Evolutionary conservation across 306 rosid species (phyloP), one percentile per base, ranked within the genome.

Genomic region (Ammopiptanthus mongolicus): DNA sequence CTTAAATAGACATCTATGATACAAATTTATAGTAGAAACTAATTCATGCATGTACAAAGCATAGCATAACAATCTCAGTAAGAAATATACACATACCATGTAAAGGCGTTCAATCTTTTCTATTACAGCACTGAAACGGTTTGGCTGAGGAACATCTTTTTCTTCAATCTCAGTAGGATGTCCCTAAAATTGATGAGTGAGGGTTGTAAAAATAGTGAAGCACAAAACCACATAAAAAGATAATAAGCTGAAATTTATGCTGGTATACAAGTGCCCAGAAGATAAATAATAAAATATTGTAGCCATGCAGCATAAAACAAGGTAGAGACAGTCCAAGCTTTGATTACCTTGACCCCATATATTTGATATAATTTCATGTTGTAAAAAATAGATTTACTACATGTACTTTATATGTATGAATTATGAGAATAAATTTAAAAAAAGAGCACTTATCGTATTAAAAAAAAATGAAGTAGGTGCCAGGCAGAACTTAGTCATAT

Each of bases 71-170:
- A 41, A 42, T 19, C 59, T 2, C 68, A 4, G 47, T 25, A 61
- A 83, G 60, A 3, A 56, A 71, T 36, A 71, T 22, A 19, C 13
- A 11, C 71, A 71, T 85, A 92, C 99, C 97, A 86, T 90, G 78
- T 95, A 95, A 70, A 95, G 96, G 60, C 98, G 91, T 72, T 95
- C 99, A 61, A 95, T 95, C 90, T 95, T 95, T 92, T 90, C 97
- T 61, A 92, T 87, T 51, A 95, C 97, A 73, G 98, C 99, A 89
- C 91, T 95, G 80, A 92, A 95, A 33, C 99, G 97, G 83, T 87
- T 80, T 14, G 96, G 89, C 39, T 80, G 91, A 72, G 91, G 66
- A 70, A 82, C 88, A 70, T 95, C 99, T 4, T 81, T 85, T 76
- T 55, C 91, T 72, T 92, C 97, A 31, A 75, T 80, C 73, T 85